Evolutionary conservation across 2,329 filamentous ascomycete genomes (phyloP), one percentile per base, ranked within the genome.

Genomic region (Helicocarpus griseus): DNA sequence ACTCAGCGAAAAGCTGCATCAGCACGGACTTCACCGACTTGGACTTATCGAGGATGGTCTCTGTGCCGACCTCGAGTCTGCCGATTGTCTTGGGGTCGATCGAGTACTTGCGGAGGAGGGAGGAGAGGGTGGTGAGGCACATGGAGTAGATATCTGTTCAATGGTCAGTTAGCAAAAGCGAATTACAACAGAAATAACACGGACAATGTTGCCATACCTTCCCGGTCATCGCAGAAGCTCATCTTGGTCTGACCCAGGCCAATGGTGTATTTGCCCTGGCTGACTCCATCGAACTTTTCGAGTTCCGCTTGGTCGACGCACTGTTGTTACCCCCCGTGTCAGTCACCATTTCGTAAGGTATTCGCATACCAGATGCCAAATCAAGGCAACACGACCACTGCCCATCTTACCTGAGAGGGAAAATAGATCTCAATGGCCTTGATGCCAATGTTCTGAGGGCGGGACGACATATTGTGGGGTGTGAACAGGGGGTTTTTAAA

Each of bases 341-440:
- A 60, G 56, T 36, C 29, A 38, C 43, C 17, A 46, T 46, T 21
- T 9, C 9, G 5, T 13, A 17, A 14, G 29, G 2, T 33, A 7
- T 33, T 33, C 14, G 29, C 8, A 33, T 33, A 35, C n/a, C 5
- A 35, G n/a, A 35, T n/a, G n/a, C 6, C 31, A 40, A n/a, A 29
- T 11, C 40, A 26, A 33, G 4, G n/a, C 33, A 24, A 21, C 13
- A 38, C 19, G 24, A 14, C 7, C 21, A 9, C 22, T 36, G 17
- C 3, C 17, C 17, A 14, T 31, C 82, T 58, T 73, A 91, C 87
- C 82, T 91, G 87, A 70, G 79, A 86, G 59, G 87, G 87, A 67
- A 89, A 87, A 73, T 93, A 93, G 67, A 93, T 81, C 70, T 93
- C 87, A 72, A 93, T 87, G 85, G 86, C 87, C 77, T 93, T 91